Evolutionary conservation across 2,329 filamentous ascomycete species (phyloP), one percentile per base, ranked within the genome.

Genomic region (Biscogniauxia sp.): DNA sequence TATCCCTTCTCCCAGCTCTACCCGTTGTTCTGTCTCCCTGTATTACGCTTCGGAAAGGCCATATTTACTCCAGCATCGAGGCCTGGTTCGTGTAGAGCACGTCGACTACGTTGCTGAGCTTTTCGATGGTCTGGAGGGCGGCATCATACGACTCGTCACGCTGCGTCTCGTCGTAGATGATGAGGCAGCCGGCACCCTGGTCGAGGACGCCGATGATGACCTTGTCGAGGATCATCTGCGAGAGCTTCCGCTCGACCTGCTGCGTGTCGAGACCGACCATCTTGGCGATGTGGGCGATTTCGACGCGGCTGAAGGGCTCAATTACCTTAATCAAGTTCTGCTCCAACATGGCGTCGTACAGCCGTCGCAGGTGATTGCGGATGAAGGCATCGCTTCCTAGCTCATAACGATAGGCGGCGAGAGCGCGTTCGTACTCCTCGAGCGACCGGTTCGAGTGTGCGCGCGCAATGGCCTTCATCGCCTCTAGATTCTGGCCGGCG

Each of bases 311-410:
- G 80, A 98, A 99, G 20, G 95, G 95, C 83, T 99, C 95, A 74
- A 99, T 99, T 65, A 99, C 95, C 83, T 99, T 98, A 85, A 98
- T 96, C 51, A 99, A 85, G 78, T 99, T 99, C 84, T 99, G 95
- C 82, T 99, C 95, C 74, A 99, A 79, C 93, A 99, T 97, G 75
- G 93, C 92, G 78, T 99, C 95, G 80, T 99, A 99, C 56, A 99
- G 84, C 55, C 93, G 90, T 62, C 93, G 92, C 68, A 99, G 88
- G 80, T 99, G 95, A 78, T 95, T 97, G 65, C 94, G 92, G 77
- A 99, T 96, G 81, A 99, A 99, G 63, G 91, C 86, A 74, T 99
- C 95, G 76, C 91, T 91, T 69, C 93, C 94, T 13, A 99, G 88
- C 81, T 98, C 93, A 78, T 92, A 94, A 67, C 93, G 88, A 82